Evolutionary conservation across 768 basidiomycete species (phyloP).

Genomic region (Serendipita indica): DNA sequence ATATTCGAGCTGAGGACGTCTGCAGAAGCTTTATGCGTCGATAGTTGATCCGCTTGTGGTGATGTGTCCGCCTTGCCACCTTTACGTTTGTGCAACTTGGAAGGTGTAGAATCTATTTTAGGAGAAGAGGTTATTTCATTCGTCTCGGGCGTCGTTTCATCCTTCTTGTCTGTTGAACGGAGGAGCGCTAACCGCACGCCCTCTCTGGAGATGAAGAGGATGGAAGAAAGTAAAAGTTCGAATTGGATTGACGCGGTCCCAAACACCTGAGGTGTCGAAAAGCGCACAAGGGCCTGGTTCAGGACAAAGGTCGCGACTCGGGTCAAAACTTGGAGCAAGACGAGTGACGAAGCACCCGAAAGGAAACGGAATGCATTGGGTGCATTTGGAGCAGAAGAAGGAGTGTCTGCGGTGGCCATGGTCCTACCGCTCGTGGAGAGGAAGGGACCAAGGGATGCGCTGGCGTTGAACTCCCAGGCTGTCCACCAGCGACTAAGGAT

Average conservation of each 20-base stretch:
- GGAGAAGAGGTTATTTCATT: constrained; percentile 7
- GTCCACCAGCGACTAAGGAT: too few species aligned
- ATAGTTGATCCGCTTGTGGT: background rate
- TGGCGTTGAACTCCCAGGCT: too few species aligned
- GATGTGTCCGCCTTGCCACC: background rate
- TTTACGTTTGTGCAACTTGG: constrained; percentile 4
- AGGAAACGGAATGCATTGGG: constrained; percentile 18
- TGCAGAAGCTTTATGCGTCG: too few species aligned
- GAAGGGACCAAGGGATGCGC: background rate
- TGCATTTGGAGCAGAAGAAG: background rate
- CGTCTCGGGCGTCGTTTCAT: background rate
- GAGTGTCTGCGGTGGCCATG: background rate
- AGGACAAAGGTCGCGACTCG: constrained; percentile 74
- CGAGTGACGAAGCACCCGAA: constrained; percentile 44
- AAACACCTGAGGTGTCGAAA: constrained; percentile 33
- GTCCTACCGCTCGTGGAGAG: background rate
- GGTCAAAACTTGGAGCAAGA: constrained; percentile 75
- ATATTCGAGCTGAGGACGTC: constrained; percentile 30
- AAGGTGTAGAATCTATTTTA: background rate
- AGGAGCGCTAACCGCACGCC: constrained; percentile 78
- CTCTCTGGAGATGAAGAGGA: constrained; percentile 86
- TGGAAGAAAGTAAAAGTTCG: constrained; percentile 77
- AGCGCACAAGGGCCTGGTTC: constrained; percentile 66
- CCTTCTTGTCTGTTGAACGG: constrained; percentile 22
- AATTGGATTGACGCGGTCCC: constrained; percentile 88